Conservation (phyloP, 2,329 filamentous ascomycete species). For the Colletotrichum sp. region DNA sequence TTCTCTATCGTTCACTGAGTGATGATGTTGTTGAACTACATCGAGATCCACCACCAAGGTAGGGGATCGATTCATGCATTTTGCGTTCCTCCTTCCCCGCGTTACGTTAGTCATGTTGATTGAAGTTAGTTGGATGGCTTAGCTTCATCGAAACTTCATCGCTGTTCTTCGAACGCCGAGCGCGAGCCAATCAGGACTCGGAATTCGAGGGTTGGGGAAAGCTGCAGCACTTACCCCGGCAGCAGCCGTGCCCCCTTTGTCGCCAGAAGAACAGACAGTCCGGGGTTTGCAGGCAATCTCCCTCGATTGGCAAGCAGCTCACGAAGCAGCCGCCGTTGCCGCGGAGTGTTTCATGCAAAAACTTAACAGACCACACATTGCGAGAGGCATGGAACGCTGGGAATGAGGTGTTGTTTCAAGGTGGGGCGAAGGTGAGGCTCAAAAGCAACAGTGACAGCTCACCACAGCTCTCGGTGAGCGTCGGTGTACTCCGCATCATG, state of each 20-base stretch:
- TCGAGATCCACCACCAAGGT: not conserved
- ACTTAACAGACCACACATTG: not conserved
- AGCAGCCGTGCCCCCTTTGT: not conserved
- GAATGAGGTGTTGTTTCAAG: not conserved
- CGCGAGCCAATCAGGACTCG: not conserved
- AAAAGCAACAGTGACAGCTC: not conserved
- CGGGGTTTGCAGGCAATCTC: not conserved
- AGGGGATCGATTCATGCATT: not conserved
- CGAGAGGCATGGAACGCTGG: not conserved
- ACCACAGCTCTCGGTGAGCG: not conserved
- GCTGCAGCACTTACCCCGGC: not conserved
- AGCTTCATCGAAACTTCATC: not conserved
- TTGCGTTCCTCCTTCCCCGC: not conserved
- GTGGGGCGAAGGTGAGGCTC: constrained; percentile 16
- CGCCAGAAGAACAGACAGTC: not conserved
- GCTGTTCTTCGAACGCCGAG: not conserved
- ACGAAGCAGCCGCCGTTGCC: not conserved
- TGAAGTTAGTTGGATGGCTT: not conserved
- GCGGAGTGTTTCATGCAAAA: not conserved
- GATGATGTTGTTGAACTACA: not conserved
- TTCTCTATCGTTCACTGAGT: rapidly evolving
- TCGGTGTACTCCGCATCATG: constrained; percentile 20
- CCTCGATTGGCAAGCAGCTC: not conserved
- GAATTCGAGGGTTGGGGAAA: not conserved
- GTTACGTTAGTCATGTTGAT: not conserved